Evolutionary conservation across 495 filamentous ascomycete genomes (phyloP).

Genomic region (Extremus antarcticus): DNA sequence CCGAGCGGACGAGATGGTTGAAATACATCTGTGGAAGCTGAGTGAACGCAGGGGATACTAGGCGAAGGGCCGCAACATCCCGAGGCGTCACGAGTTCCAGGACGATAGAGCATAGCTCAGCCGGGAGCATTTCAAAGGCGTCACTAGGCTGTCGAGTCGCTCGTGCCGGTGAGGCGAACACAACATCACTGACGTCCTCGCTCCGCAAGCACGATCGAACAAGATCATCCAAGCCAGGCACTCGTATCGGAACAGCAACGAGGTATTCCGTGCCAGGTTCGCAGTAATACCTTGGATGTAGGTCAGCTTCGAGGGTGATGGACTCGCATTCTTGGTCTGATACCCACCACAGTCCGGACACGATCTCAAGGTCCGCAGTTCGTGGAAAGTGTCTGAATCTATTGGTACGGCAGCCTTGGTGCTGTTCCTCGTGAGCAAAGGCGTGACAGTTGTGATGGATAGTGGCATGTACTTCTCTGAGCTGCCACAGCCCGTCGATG

Average conservation of each 20-base stretch:
- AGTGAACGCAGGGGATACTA: background rate
- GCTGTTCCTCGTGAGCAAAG: background rate
- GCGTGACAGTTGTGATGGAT: background rate
- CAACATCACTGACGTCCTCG: background rate
- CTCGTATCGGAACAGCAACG: background rate
- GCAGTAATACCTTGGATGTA: background rate
- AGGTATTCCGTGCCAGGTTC: background rate
- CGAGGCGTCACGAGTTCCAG: background rate
- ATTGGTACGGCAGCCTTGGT: background rate
- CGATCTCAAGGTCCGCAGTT: background rate
- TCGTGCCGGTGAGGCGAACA: background rate
- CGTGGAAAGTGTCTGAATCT: background rate
- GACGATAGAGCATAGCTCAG: background rate
- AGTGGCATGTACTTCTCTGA: background rate
- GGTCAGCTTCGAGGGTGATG: background rate
- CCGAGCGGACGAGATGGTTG: background rate
- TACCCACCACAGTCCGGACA: background rate
- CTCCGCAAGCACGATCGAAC: background rate
- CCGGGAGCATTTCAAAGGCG: background rate
- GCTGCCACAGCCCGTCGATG: conserved; percentile 4
- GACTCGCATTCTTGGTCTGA: background rate
- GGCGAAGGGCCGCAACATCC: background rate
- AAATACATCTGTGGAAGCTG: conserved; percentile 6
- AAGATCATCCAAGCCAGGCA: background rate
- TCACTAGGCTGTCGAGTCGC: background rate